These are phyloP conservation scores for Phytopythium delawarense DNA, from an alignment of 352 stramenopile genomes.

Conservation along the genomic window DNA sequence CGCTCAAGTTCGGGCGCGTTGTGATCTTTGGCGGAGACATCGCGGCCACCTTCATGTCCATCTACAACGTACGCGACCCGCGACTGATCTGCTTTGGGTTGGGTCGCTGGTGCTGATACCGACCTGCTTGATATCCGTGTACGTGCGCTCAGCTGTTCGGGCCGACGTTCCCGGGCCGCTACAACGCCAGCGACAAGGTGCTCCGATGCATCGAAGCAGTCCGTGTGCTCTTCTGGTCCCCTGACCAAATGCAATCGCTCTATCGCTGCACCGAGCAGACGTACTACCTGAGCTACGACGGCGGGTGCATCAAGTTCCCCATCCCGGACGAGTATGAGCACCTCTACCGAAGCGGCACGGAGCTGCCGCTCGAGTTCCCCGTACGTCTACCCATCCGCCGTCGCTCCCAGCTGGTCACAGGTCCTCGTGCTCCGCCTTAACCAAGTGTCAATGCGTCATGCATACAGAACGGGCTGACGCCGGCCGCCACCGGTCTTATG, in stretches of 20 bases:
- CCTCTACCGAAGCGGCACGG: slow-evolving; percentile 71
- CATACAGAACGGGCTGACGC: slow-evolving; percentile 65
- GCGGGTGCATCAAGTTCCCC: slow-evolving; percentile 68
- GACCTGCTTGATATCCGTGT: background rate
- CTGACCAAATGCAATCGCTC: no score
- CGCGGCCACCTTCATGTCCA: slow-evolving; percentile 81
- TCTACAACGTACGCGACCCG: slow-evolving; percentile 67
- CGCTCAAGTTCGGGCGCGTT: slow-evolving; percentile 77
- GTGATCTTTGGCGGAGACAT: slow-evolving; percentile 80
- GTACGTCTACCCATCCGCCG: slow-evolving; percentile 19
- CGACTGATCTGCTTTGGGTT: background rate
- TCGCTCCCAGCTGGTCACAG: background rate
- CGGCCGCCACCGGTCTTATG: slow-evolving; percentile 61
- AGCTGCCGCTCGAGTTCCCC: slow-evolving; percentile 79
- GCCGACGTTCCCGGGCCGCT: slow-evolving; percentile 78
- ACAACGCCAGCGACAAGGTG: slow-evolving; percentile 62
- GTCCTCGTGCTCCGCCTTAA: background rate
- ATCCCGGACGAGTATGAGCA: slow-evolving; percentile 70
- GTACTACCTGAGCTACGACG: slow-evolving; percentile 74
- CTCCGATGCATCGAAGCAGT: background rate
- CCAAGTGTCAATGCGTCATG: background rate
- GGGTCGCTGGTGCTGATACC: background rate
- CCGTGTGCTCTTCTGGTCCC: background rate
- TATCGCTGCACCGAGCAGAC: slow-evolving; percentile 22
- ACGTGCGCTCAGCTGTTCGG: slow-evolving; percentile 55